Percentiles rank a stretch among this genome's conserved stretches.
Evolutionary conservation across 1,284 basidiomycete species (phyloP).

Genomic region (Pisolithus thermaeus): DNA sequence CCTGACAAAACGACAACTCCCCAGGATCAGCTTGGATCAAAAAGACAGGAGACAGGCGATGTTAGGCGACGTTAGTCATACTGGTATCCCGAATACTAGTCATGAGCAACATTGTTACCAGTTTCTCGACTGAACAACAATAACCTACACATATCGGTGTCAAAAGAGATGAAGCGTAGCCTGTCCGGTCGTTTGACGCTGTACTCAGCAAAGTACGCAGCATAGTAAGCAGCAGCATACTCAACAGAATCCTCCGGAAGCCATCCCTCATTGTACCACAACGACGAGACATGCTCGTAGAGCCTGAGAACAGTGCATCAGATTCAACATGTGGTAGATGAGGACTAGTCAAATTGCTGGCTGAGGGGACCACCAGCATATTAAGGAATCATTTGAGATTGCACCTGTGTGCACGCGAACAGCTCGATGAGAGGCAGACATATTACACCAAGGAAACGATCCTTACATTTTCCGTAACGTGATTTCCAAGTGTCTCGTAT

Average conservation of each 20-base stretch:
- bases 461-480: slow-evolving; percentile 61
- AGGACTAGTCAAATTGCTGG: slow-evolving; percentile 62
- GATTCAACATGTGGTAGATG: background rate
- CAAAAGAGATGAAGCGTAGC: slow-evolving; percentile 67
- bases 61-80: background rate
- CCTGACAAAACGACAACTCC: slow-evolving; percentile 22
- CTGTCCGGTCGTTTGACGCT: slow-evolving; percentile 61
- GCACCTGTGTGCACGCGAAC: no score
- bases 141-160: slow-evolving; percentile 63
- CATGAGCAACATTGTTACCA: background rate
- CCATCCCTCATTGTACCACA: slow-evolving; percentile 72
- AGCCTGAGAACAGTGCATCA: slow-evolving; percentile 44
- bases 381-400: slow-evolving; percentile 62
- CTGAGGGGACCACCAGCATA: slow-evolving; percentile 46
- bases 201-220: no score
- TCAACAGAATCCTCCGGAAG: slow-evolving; percentile 52
- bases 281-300: slow-evolving; percentile 60
- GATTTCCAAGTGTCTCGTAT: slow-evolving; percentile 68
- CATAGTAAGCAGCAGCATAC: slow-evolving; percentile 63
- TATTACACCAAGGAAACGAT: background rate
- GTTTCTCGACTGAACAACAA: slow-evolving; percentile 1
- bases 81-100: slow-evolving; percentile 1
- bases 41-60: no score
- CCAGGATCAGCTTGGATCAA: background rate
- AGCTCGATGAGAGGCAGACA: no score